Base-by-base conservation (phyloP, 805 yeast species). In the Barnettozyma pratensis region DNA sequence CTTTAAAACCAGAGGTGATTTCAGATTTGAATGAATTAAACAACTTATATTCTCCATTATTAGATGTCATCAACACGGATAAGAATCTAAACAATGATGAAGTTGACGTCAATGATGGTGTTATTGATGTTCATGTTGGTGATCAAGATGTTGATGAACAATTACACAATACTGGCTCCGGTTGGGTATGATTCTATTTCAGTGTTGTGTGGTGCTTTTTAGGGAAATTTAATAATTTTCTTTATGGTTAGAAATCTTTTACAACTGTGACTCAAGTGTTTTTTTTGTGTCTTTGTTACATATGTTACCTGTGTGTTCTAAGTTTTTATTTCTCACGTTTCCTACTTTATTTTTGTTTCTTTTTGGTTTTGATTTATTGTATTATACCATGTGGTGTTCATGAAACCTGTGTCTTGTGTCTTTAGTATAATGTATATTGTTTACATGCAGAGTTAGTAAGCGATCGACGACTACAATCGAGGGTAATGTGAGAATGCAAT, bases 1-100 rank as follows among this genome's bases (percentile, higher is more conserved):
- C 79, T 39, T 65, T 79, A 51, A 66, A 76, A 45, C 74, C 80
- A 0, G 77, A 72, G 32, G 71, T 78, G 1, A 63, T 78, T 4
- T 52, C 59, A 2, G 83, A 77, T 51, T 61, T 79, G 53, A 60
- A 67, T 39, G 81, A 76, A 47, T 61, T 79, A 51, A 70, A 76
- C 6, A 65, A 66, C 29, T 59, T 76, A 36, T 76, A 75, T 59
- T 56, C 69, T 32, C 68, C 77, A 0, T 62, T 76, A 43, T 57
- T 76, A 41, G 79, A 77, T 50, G 77, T 73, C 2, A 65, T 63
- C 31, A 34, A 28, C 30, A 25, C 45, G 11, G 47, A 41, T 11
- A 44, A 44, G 28, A 39, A 42, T 19, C n/a, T 40, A 36, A 29
- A 28, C 8, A 12, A 32, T 11, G 14, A 41, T 28, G 42, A 32